Conservation (phyloP, 495 filamentous ascomycete genomes). For the Penicillium canariense region DNA sequence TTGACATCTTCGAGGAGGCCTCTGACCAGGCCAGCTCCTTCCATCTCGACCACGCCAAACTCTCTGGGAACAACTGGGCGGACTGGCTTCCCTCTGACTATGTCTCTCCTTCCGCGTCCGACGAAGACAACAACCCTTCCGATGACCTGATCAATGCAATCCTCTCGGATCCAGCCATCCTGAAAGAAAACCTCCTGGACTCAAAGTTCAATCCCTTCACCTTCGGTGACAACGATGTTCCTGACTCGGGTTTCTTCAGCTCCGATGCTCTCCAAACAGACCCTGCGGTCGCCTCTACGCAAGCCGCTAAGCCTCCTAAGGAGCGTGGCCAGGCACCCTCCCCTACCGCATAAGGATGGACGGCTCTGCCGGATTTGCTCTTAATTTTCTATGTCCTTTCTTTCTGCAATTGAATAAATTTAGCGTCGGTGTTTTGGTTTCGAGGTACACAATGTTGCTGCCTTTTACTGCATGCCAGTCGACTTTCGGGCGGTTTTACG, state of each 20-base stretch:
- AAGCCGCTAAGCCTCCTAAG: slow-evolving; percentile 24
- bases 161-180: slow-evolving; percentile 36
- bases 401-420: slow-evolving; percentile 14
- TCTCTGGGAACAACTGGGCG: slow-evolving; percentile 32
- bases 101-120: slow-evolving; percentile 33
- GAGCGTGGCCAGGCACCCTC: slow-evolving; percentile 18
- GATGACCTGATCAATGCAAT: slow-evolving; percentile 42
- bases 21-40: slow-evolving; percentile 23
- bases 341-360: slow-evolving; percentile 10
- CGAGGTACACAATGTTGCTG: slow-evolving; percentile 12
- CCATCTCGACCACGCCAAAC: slow-evolving; percentile 27
- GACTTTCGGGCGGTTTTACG: not conserved
- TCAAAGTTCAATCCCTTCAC: slow-evolving; percentile 34
- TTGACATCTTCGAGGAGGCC: slow-evolving; percentile 40
- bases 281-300: slow-evolving; percentile 11
- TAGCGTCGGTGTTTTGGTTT: slow-evolving; percentile 42
- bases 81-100: slow-evolving; percentile 42
- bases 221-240: slow-evolving; percentile 24
- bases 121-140: slow-evolving; percentile 24
- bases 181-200: slow-evolving; percentile 29
- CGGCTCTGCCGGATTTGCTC: slow-evolving; percentile 7
- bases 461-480: slow-evolving; percentile 7
- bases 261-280: slow-evolving; percentile 37
- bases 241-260: slow-evolving; percentile 44
- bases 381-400: slow-evolving; percentile 2